Percentiles rank a stretch among this genome's conserved stretches.
Conservation (phyloP, 805 yeast species). For the Lipomyces oligophaga region DNA sequence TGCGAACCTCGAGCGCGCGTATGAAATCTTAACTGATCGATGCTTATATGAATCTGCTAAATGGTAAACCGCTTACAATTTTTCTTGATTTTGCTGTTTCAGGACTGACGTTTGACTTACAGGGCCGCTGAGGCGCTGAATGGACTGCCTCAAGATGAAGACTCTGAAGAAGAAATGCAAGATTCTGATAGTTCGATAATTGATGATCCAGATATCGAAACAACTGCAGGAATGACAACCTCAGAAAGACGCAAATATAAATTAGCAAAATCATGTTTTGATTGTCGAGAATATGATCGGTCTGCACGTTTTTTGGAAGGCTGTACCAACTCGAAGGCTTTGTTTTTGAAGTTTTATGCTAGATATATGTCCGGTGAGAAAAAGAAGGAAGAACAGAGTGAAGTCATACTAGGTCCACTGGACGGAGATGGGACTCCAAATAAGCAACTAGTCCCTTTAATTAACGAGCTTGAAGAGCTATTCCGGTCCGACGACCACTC, state of each 20-base stretch:
- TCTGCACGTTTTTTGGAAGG: conserved; percentile 57
- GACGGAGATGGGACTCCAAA: conserved; percentile 35
- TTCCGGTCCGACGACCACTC: conserved; percentile 17
- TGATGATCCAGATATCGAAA: background rate
- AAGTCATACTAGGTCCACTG: conserved; percentile 51
- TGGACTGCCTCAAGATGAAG: conserved; percentile 45
- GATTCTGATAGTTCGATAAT: conserved; percentile 3
- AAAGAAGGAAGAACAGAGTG: conserved; percentile 63
- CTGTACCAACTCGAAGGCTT: conserved; percentile 49
- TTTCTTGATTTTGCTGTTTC: background rate
- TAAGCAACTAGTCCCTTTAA: conserved; percentile 36
- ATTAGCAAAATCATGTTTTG: conserved; percentile 71
- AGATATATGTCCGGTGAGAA: conserved; percentile 73
- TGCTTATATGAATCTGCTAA: conserved; percentile 68
- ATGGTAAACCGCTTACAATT: conserved; percentile 46
- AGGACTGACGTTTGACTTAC: background rate
- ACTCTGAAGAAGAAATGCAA: conserved; percentile 26
- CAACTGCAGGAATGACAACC: conserved; percentile 11
- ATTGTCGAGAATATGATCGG: conserved; percentile 79
- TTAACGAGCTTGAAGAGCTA: conserved; percentile 42
- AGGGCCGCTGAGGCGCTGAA: conserved; percentile 67
- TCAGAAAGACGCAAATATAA: conserved; percentile 46
- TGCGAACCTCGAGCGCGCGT: conserved; percentile 41
- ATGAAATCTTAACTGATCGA: conserved; percentile 48
- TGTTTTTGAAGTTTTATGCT: conserved; percentile 66